Percentiles rank a stretch among this genome's conserved stretches.
phyloP scores from a whole-genome alignment of 169 alveolate genomes.

The Cardiosporidium cionae region DNA sequence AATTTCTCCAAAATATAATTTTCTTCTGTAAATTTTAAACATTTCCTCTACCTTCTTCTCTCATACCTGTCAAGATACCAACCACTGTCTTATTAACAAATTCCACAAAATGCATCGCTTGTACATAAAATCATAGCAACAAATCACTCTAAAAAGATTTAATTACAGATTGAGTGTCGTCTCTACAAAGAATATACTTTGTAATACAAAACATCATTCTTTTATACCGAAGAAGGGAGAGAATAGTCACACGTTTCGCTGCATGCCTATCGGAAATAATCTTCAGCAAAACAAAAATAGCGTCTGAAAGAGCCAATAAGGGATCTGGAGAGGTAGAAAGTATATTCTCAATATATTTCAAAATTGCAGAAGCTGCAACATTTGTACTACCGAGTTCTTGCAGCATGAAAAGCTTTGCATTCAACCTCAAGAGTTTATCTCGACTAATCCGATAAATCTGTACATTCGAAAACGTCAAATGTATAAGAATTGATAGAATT shows the following conservation, averaged over 20 bases:
- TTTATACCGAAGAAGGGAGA: not conserved
- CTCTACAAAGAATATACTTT: no score
- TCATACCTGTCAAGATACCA: no score
- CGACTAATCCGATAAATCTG: not conserved
- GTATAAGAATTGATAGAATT: not conserved
- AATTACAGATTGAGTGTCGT: no score
- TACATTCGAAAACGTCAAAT: not conserved
- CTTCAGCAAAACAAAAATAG: not conserved
- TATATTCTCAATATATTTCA: not conserved
- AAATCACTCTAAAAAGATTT: no score
- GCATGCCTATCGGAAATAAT: not conserved
- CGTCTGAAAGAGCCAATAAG: not conserved
- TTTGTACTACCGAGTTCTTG: not conserved
- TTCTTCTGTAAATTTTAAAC: no score
- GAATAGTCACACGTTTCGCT: not conserved
- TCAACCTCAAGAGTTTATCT: not conserved
- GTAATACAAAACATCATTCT: no score
- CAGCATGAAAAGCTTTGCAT: not conserved
- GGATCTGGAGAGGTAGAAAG: not conserved
- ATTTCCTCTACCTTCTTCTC: no score
- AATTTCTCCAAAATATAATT: no score
- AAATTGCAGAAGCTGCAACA: not conserved
- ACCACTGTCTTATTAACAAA: no score
- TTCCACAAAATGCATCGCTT: no score
- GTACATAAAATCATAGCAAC: no score